Evolutionary conservation across 257 asterid species (phyloP).

Genomic region (Rehmannia glutinosa): DNA sequence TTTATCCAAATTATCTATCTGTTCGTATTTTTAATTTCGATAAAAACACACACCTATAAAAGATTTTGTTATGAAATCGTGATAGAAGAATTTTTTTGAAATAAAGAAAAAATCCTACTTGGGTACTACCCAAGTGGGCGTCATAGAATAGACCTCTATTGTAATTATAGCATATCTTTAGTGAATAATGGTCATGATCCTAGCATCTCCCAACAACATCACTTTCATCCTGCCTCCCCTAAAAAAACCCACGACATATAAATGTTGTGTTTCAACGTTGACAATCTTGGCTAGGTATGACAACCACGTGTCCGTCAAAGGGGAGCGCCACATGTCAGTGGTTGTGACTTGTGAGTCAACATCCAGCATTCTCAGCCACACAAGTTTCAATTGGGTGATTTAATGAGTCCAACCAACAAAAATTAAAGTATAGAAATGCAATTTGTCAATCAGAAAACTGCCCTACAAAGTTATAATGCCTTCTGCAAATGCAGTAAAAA

Average conservation of each 20-base stretch:
- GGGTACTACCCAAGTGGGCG: too few relatives aligned
- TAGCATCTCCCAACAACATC: neutral
- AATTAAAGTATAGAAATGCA: neutral
- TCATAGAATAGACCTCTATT: too few relatives aligned
- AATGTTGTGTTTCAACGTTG: neutral
- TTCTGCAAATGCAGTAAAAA: too few relatives aligned
- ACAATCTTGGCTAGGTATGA: neutral
- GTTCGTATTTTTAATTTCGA: too few relatives aligned
- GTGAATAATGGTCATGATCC: neutral
- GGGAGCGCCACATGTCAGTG: neutral
- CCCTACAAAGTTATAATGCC: too few relatives aligned
- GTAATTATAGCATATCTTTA: neutral
- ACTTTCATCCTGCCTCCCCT: neutral
- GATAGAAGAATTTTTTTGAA: too few relatives aligned
- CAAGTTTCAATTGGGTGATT: neutral
- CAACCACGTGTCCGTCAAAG: neutral
- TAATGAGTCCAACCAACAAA: conserved; percentile 2
- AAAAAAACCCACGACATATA: neutral
- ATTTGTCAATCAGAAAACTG: too few relatives aligned
- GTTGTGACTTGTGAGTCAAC: conserved; percentile 3
- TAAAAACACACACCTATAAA: too few relatives aligned
- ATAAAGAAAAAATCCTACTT: too few relatives aligned
- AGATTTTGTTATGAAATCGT: too few relatives aligned
- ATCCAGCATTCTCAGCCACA: conserved; percentile 18
- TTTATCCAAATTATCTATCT: too few relatives aligned